Evolutionary conservation across 2,329 filamentous ascomycete genomes (phyloP).

Genomic region (Cadophora luteo-olivacea): DNA sequence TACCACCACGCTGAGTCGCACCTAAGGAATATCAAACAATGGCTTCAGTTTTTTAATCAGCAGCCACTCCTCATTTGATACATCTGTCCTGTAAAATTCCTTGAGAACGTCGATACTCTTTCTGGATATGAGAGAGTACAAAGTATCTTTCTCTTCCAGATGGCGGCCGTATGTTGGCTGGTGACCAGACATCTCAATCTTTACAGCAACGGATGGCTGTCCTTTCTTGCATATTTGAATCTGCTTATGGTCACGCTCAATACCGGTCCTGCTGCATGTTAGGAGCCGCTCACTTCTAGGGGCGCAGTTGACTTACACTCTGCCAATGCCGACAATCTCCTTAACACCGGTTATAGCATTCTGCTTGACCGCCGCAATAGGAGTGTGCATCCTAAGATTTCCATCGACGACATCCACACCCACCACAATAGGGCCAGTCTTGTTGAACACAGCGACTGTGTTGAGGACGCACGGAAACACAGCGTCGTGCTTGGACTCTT

Average conservation of each 20-base stretch:
- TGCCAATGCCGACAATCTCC: conserved; percentile 83
- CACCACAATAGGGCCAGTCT: conserved; percentile 92
- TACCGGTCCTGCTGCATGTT: conserved; percentile 72
- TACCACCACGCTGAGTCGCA: background rate
- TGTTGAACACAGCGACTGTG: conserved; percentile 96
- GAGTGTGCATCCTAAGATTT: conserved; percentile 83
- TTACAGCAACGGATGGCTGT: conserved; percentile 95
- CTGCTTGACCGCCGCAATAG: conserved; percentile 84
- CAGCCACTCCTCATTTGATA: conserved; percentile 91
- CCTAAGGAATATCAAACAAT: conserved; percentile 76
- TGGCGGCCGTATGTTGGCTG: conserved; percentile 96
- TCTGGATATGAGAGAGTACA: conserved; percentile 89
- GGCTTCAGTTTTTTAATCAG: conserved; percentile 96
- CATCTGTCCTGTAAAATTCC: conserved; percentile 90
- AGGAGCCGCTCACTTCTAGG: background rate
- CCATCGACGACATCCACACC: conserved; percentile 97
- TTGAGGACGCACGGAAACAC: conserved; percentile 95
- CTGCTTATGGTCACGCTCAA: conserved; percentile 97
- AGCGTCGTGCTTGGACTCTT: conserved; percentile 92
- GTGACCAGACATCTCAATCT: conserved; percentile 91
- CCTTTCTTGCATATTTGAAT: conserved; percentile 92
- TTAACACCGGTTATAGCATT: conserved; percentile 81
- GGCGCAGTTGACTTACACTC: conserved; percentile 62
- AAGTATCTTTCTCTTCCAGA: conserved; percentile 85
- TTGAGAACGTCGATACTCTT: conserved; percentile 93